These are phyloP conservation scores for Rosa chinensis DNA, from an alignment of 306 rosid species.

Conservation along the genomic window DNA sequence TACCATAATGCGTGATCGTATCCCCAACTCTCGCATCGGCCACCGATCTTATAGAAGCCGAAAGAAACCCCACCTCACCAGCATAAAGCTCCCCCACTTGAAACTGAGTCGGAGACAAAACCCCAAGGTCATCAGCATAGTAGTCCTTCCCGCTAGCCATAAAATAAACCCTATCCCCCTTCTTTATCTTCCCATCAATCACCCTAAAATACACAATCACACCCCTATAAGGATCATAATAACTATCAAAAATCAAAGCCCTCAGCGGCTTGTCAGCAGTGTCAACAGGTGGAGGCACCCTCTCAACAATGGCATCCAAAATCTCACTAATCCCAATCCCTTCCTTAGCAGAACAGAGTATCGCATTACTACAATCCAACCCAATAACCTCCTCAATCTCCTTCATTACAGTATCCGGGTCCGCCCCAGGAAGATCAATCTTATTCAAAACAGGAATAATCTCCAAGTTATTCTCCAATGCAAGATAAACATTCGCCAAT, in stretches of 20 bases:
- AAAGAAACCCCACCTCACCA: slow-evolving; percentile 94
- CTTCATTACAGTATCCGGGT: slow-evolving; percentile 72
- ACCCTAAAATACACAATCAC: slow-evolving; percentile 89
- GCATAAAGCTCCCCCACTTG: slow-evolving; percentile 74
- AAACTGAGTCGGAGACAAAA: slow-evolving; percentile 80
- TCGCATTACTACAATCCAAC: slow-evolving; percentile 82
- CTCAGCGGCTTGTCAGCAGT: slow-evolving; percentile 66
- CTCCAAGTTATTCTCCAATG: slow-evolving; percentile 81
- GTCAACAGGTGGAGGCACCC: slow-evolving; percentile 75
- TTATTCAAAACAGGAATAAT: slow-evolving; percentile 89
- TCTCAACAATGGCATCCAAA: slow-evolving; percentile 70
- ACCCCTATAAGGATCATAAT: slow-evolving; percentile 91
- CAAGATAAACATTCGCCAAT: slow-evolving; percentile 89
- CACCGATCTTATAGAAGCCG: slow-evolving; percentile 94
- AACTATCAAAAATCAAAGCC: slow-evolving; percentile 93
- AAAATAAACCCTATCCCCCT: slow-evolving; percentile 84
- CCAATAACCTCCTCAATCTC: slow-evolving; percentile 97
- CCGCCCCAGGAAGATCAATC: slow-evolving; percentile 97
- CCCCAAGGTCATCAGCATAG: slow-evolving; percentile 92
- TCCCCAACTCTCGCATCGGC: slow-evolving; percentile 99
- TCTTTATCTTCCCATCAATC: slow-evolving; percentile 85
- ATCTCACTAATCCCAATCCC: slow-evolving; percentile 84
- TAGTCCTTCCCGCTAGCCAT: slow-evolving; percentile 96
- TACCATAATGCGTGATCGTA: slow-evolving; percentile 62
- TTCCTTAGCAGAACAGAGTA: slow-evolving; percentile 93